A percentile compares a stretch with the other conserved stretches of the same genome.
Conservation (phyloP, 2,329 filamentous ascomycete species). For the Hypoxylon sp. region DNA sequence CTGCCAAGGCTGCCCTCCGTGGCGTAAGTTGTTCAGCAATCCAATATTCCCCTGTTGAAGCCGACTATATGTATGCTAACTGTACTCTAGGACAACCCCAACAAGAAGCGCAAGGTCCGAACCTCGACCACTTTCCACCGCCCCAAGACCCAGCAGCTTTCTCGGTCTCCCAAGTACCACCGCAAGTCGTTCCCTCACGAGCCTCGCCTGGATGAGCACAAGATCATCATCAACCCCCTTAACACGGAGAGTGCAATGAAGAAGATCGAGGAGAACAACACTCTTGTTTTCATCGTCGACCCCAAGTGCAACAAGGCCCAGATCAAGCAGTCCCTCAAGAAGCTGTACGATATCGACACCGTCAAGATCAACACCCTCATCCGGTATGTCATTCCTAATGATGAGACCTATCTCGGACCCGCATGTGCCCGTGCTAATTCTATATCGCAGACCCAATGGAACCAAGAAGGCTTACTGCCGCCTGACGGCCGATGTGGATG, state of each 20-base stretch:
- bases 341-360: constrained; percentile 97
- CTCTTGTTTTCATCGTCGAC: constrained; percentile 96
- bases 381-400: constrained; percentile 68
- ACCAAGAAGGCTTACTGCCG: constrained; percentile 99
- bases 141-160: constrained; percentile 94
- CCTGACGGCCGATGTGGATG: constrained; percentile 95
- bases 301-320: constrained; percentile 99
- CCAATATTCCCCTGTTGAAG: background rate
- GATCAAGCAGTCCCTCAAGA: constrained; percentile 98
- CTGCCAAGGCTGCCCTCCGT: constrained; percentile 95
- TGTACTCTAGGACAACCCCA: constrained; percentile 57
- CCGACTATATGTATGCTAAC: constrained; percentile 31
- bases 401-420: background rate
- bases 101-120: constrained; percentile 94
- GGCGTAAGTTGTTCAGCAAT: constrained; percentile 74
- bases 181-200: constrained; percentile 92
- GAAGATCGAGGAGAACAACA: constrained; percentile 99
- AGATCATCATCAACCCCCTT: constrained; percentile 96
- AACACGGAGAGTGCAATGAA: constrained; percentile 99
- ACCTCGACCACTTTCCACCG: constrained; percentile 94
- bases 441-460: constrained; percentile 78
- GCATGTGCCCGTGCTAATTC: constrained; percentile 26
- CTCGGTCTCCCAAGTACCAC: constrained; percentile 92
- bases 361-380: constrained; percentile 99
- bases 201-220: constrained; percentile 94